Evolutionary conservation across 345 rosid genomes (phyloP).

Genomic region (Eucalyptus curtisii): DNA sequence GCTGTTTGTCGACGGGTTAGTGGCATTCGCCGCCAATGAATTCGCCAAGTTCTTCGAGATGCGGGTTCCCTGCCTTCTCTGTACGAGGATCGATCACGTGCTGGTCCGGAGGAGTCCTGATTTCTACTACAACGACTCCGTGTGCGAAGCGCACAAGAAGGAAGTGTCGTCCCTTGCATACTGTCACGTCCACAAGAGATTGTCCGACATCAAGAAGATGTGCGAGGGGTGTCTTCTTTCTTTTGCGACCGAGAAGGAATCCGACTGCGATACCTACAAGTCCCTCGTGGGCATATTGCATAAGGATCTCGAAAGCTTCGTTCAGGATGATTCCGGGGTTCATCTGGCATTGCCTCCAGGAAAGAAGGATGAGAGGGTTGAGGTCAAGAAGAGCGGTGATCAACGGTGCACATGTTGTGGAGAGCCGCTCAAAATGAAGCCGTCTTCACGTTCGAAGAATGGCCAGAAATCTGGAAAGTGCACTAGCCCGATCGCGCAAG

Average conservation of each 20-base stretch:
- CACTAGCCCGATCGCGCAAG: slow-evolving; percentile 13
- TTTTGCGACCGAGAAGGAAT: slow-evolving; percentile 71
- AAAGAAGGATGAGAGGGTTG: slow-evolving; percentile 18
- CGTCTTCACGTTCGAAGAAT: background rate
- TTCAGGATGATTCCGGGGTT: slow-evolving; percentile 47
- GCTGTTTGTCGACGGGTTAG: slow-evolving; percentile 56
- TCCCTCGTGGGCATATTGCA: slow-evolving; percentile 70
- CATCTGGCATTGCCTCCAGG: slow-evolving; percentile 20
- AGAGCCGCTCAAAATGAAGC: slow-evolving; percentile 39
- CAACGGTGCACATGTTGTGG: slow-evolving; percentile 63
- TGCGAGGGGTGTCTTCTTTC: slow-evolving; percentile 93
- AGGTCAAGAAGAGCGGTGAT: slow-evolving; percentile 1
- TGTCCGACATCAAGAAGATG: slow-evolving; percentile 68
- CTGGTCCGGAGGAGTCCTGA: slow-evolving; percentile 25
- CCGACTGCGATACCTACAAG: slow-evolving; percentile 65
- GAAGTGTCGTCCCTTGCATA: slow-evolving; percentile 67
- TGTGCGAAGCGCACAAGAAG: slow-evolving; percentile 75
- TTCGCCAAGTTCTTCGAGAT: slow-evolving; percentile 70
- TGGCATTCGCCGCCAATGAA: slow-evolving; percentile 54
- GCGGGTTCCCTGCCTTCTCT: slow-evolving; percentile 69
- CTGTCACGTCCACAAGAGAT: slow-evolving; percentile 76
- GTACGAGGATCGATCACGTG: slow-evolving; percentile 74
- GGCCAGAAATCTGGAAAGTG: background rate
- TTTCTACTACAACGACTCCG: slow-evolving; percentile 71
- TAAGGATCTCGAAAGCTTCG: slow-evolving; percentile 62